Evolutionary conservation across 495 filamentous ascomycete species (phyloP), one percentile per base, ranked within the genome.

Genomic region (Hyaloscypha hepaticicola): DNA sequence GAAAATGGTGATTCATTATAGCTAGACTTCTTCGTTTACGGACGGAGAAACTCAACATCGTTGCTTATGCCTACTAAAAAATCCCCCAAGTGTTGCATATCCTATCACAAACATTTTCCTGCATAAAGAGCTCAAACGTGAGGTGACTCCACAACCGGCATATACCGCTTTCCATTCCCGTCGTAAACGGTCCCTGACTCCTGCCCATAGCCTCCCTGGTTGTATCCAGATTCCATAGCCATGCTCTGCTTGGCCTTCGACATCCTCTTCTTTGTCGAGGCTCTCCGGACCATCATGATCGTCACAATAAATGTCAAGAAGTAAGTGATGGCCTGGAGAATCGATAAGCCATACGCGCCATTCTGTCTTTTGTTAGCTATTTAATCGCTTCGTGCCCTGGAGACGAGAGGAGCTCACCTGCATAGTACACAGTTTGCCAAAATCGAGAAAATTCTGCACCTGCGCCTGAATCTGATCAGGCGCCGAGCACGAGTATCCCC

Each of bases 401-500:
- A 48, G 5, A 8, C n/a, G 31, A 27, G 12, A 34, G 11, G 5
- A 26, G 57, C 58, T 59, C 33, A 69, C 67, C 63, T 69, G 67
- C 26, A 48, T 45, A 14, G 26, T 63, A 55, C 67, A 69, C 45
- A 69, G 31, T 24, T 51, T 62, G 16, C 67, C 67, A 63, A 69
- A 69, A 50, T 69, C 29, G 3, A 66, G 8, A 56, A 63, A 69
- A 27, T 41, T 66, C 59, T 59, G 21, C 7, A 63, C 67, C 24
- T 69, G 27, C 7, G 29, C 56, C 26, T 66, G 51, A 34, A 69
- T 60, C 28, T 52, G 27, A 58, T 69, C 67, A 3, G 67, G 27
- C 22, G 3, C n/a, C 19, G 21, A 22, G 34, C 67, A 69, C 22
- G 31, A 56, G 56, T 66, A 69, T 21, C 67, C 67, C 67, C 67